Evolutionary conservation across 768 basidiomycete genomes (phyloP).

Genomic region (Grammothele lineata): DNA sequence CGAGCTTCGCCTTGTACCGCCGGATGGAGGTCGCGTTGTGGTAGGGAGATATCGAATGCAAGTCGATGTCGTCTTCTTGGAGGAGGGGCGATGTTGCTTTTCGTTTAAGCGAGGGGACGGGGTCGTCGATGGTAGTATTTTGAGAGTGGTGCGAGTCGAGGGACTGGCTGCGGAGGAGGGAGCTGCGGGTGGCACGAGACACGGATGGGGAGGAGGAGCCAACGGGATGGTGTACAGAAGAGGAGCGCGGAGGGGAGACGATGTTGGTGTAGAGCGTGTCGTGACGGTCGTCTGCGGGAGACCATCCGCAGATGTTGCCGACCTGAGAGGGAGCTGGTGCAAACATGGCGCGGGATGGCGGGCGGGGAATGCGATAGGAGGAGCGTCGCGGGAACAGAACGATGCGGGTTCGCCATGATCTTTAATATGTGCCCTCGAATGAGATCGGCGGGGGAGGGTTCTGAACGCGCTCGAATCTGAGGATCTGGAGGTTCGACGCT

Average conservation of each 20-base stretch:
- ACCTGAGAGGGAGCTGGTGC: constrained; percentile 5
- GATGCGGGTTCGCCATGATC: constrained; percentile 2
- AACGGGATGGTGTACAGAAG: neutral
- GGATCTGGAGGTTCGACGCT: neutral
- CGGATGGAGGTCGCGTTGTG: constrained; percentile 34
- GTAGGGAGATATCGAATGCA: constrained; percentile 1
- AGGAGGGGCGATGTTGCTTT: no score
- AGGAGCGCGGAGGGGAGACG: neutral
- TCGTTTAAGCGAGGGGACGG: neutral
- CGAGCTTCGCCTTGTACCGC: constrained; percentile 35
- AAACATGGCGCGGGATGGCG: constrained; percentile 8
- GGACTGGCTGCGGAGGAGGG: constrained; percentile 10
- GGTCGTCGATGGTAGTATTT: no score
- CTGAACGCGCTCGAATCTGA: no score
- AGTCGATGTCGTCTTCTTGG: neutral
- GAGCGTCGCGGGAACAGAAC: constrained; percentile 12
- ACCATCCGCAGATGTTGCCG: constrained; percentile 14
- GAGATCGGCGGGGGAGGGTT: no score
- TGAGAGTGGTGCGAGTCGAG: constrained; percentile 6
- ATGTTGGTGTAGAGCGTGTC: constrained; percentile 6
- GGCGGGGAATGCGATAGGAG: constrained; percentile 3
- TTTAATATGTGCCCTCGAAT: constrained; percentile 5
- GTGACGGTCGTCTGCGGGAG: constrained; percentile 11
- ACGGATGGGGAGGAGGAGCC: constrained; percentile 1
- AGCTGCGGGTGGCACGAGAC: constrained; percentile 2